Evolutionary conservation across 2,329 filamentous ascomycete genomes (phyloP).

Genomic region (Penicillium palitans): DNA sequence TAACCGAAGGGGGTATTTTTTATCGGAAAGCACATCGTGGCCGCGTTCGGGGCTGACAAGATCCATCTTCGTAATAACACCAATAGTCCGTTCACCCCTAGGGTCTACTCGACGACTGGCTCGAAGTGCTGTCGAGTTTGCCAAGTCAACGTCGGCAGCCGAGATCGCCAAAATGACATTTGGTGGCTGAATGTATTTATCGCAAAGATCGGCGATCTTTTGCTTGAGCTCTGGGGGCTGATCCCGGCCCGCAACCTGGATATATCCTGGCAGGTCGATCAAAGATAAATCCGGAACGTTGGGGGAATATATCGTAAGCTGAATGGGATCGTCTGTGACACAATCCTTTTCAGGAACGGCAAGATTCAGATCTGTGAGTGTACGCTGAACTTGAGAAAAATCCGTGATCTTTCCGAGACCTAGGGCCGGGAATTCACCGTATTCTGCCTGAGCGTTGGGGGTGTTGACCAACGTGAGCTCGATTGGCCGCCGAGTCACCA

Average conservation of each 20-base stretch:
- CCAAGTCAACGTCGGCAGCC: conserved; percentile 93
- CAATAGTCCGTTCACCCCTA: conserved; percentile 91
- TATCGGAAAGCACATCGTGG: conserved; percentile 75
- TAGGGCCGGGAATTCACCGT: conserved; percentile 92
- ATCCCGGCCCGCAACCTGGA: conserved; percentile 88
- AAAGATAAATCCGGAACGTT: conserved; percentile 93
- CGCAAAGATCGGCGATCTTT: conserved; percentile 92
- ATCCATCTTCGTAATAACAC: conserved; percentile 99
- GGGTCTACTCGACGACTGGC: conserved; percentile 91
- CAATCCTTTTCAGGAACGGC: conserved; percentile 89
- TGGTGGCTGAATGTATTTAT: conserved; percentile 95
- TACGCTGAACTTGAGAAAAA: conserved; percentile 80
- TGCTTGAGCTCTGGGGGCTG: conserved; percentile 90
- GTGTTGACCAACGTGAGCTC: conserved; percentile 96
- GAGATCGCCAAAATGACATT: conserved; percentile 98
- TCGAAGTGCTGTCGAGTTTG: conserved; percentile 89
- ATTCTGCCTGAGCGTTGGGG: conserved; percentile 80
- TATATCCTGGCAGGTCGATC: conserved; percentile 96
- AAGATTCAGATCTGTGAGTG: conserved; percentile 89
- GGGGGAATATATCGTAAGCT: conserved; percentile 91
- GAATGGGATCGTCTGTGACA: conserved; percentile 94
- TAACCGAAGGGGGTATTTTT: conserved; percentile 89
- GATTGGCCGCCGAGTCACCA: conserved; percentile 95
- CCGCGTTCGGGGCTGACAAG: conserved; percentile 83
- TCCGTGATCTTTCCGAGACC: conserved; percentile 88